phyloP scores from a whole-genome alignment of 176 grass and related monocot genomes.

The Saccharum spontaneum region DNA sequence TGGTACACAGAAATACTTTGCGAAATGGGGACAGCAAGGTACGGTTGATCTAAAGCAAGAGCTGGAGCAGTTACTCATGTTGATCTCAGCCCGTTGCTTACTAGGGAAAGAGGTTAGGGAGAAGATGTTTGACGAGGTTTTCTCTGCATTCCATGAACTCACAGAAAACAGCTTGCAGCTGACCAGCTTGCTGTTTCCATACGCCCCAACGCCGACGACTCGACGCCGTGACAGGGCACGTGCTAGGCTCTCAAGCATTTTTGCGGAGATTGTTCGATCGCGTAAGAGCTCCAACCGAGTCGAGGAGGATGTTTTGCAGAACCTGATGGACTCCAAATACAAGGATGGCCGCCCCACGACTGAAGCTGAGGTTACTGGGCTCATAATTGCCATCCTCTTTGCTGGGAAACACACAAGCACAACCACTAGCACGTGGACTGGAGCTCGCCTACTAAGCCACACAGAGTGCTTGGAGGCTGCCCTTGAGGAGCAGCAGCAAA shows the following conservation, averaged over 20 bases:
- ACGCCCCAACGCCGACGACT: slow-evolving; percentile 33
- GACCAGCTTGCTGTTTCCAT: slow-evolving; percentile 45
- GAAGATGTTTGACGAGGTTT: slow-evolving; percentile 34
- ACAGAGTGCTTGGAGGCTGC: not conserved
- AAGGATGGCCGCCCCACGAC: not conserved
- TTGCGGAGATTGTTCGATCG: not conserved
- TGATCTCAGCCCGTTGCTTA: not conserved
- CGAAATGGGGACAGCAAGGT: not conserved
- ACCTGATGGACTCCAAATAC: not conserved
- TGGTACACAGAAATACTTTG: no score
- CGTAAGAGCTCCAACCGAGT: not conserved
- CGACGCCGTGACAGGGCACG: not conserved
- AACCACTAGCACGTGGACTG: not conserved
- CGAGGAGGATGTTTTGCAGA: not conserved
- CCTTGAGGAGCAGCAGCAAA: not conserved
- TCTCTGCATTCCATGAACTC: slow-evolving; percentile 43
- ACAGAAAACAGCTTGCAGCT: slow-evolving; percentile 32
- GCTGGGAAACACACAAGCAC: not conserved
- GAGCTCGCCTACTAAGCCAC: not conserved
- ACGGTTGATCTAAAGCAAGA: not conserved
- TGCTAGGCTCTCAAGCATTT: not conserved
- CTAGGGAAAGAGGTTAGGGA: not conserved
- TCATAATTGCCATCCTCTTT: not conserved
- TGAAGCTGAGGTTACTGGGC: not conserved
- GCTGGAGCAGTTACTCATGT: not conserved